Evolutionary conservation across 2,329 filamentous ascomycete species (phyloP), one percentile per base, ranked within the genome.

Genomic region (Atkinsonella hypoxylon): DNA sequence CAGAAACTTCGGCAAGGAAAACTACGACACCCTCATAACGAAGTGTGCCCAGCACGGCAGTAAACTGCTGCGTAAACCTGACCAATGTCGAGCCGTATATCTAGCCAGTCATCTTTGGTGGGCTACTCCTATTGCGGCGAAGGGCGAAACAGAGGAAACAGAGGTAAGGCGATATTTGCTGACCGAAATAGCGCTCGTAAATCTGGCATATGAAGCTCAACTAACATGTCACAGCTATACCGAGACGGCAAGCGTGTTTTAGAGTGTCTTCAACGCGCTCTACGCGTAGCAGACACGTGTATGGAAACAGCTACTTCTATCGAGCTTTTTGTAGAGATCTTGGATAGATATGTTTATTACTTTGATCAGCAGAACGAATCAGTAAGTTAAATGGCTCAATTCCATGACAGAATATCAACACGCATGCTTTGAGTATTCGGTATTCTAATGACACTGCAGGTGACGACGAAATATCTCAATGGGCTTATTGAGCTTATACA

Each of bases 321-420:
- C 45, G 94, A 98, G 70, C 78, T 98, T 46, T 98, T 98, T 69
- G 91, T 98, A 51, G 93, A 98, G 71, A 98, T 98, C 56, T 73
- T 98, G 51, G 96, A 98, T 67, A 83, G 93, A 67, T 98, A 98
- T 65, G 90, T 97, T 49, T 98, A 98, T 69, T 98, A 97, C 73
- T 98, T 96, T 71, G 93, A 98, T 68, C 91, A 98, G 67, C 89
- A 95, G 65, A 98, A 98, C 68, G 93, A 98, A 70, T 90, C 90
- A 57, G 93, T 80, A 65, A 62, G 76, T 63, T 32, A 18, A 2
- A 7, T 30, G 17, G n/a, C 10, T 13, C 17, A 13, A 40, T 26
- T 26, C 7, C 26, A 26, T 26, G 26, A 26, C 8, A 26, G 26
- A 26, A 26, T n/a, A 26, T 8, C 26, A 18, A 34, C n/a, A 26